Percentiles rank a stretch among this genome's conserved stretches.
Evolutionary conservation across 169 alveolate genomes (phyloP).

Genomic region (Cryptosporidium meleagridis): DNA sequence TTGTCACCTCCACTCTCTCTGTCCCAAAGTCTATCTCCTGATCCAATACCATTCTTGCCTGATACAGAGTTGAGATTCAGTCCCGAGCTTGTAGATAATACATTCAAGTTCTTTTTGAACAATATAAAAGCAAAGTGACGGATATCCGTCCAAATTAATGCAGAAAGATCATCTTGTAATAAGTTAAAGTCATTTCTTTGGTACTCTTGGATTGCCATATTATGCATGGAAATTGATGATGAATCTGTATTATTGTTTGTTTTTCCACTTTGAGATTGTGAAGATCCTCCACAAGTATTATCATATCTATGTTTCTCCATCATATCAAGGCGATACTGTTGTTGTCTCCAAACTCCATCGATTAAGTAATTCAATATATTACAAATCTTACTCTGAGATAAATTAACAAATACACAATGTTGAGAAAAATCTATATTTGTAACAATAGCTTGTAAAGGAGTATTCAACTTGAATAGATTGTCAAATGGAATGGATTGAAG

Average conservation of each 20-base stretch:
- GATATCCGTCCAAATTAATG: constrained; percentile 57
- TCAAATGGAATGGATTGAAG: constrained; percentile 18
- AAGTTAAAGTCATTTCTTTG: constrained; percentile 17
- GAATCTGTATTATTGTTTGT: not conserved
- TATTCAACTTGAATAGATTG: constrained; percentile 7
- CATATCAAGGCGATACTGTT: constrained; percentile 20
- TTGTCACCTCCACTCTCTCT: constrained; percentile 5
- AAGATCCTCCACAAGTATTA: not conserved
- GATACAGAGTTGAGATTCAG: not conserved
- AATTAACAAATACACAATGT: constrained; percentile 42
- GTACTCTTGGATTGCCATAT: not conserved
- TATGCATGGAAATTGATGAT: not conserved
- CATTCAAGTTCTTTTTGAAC: constrained; percentile 60
- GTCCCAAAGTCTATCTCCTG: constrained; percentile 4
- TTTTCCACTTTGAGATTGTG: not conserved
- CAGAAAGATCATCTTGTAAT: constrained; percentile 40
- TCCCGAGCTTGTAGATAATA: constrained; percentile 22
- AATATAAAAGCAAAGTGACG: constrained; percentile 57
- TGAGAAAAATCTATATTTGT: constrained; percentile 54
- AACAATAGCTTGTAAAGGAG: constrained; percentile 55
- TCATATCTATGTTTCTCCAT: constrained; percentile 19
- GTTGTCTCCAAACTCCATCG: constrained; percentile 64
- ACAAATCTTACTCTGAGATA: constrained; percentile 60
- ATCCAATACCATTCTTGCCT: not conserved
- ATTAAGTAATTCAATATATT: constrained; percentile 27